Percentiles rank a stretch among this genome's conserved stretches.
phyloP scores from a whole-genome alignment of 2,329 filamentous ascomycete genomes.

The Gnomoniopsis smithogilvyi region DNA sequence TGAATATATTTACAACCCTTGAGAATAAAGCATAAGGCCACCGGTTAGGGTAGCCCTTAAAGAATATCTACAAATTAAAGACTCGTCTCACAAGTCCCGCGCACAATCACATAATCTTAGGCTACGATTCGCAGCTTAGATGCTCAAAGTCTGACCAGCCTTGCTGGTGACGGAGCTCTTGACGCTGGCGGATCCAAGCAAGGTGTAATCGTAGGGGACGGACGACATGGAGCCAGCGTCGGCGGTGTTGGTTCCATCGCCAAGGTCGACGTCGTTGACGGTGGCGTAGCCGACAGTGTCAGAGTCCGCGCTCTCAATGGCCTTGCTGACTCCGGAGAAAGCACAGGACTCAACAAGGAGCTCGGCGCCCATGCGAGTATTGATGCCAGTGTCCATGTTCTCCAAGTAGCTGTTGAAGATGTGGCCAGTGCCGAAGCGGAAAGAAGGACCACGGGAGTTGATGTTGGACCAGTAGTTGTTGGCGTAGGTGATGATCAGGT shows the following conservation, averaged over 20 bases:
- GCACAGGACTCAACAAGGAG: conserved; percentile 55
- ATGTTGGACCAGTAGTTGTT: conserved; percentile 63
- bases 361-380: conserved; percentile 55
- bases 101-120: not conserved
- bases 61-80: conserved; percentile 5
- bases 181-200: conserved; percentile 47
- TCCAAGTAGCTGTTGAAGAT: conserved; percentile 43
- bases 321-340: conserved; percentile 37
- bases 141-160: conserved; percentile 36
- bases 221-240: conserved; percentile 46
- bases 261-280: conserved; percentile 39
- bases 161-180: conserved; percentile 37
- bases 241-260: conserved; percentile 45
- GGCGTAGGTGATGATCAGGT: conserved; percentile 61
- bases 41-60: not conserved
- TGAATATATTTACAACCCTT: too few relatives aligned
- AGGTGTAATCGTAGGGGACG: conserved; percentile 51
- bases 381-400: conserved; percentile 44
- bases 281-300: conserved; percentile 38
- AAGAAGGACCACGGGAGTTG: conserved; percentile 59
- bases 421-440: conserved; percentile 67
- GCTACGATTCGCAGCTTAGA: conserved; percentile 22
- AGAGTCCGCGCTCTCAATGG: conserved; percentile 38
- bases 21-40: too few relatives aligned
- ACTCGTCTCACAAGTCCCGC: not conserved